A percentile compares a stretch with the other conserved stretches of the same genome.
phyloP scores from a whole-genome alignment of 257 asterid species.

The Solanum pinnatisectum region DNA sequence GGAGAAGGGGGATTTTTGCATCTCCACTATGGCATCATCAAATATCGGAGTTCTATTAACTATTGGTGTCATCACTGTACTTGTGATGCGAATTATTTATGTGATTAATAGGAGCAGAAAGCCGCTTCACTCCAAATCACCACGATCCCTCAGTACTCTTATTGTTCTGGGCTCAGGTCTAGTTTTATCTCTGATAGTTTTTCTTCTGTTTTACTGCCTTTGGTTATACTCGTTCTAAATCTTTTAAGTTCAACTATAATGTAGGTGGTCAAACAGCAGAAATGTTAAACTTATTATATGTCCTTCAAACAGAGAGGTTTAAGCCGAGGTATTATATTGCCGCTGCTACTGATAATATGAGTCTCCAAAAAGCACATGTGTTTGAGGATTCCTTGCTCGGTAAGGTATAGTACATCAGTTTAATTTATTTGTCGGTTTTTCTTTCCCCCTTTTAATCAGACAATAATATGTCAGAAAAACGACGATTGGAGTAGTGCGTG shows the following conservation, averaged over 20 bases:
- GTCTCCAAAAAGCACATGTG: conserved; percentile 75
- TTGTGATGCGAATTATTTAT: conserved; percentile 37
- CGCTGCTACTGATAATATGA: conserved; percentile 96
- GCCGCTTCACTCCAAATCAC: conserved; percentile 14
- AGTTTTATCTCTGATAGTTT: neutral
- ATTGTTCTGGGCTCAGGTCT: conserved; percentile 80
- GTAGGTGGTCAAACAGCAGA: conserved; percentile 97
- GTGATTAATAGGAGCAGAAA: conserved; percentile 36
- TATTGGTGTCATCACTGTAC: conserved; percentile 29
- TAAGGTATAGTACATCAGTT: conserved; percentile 26
- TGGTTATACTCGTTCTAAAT: neutral
- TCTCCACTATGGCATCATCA: conserved; percentile 10
- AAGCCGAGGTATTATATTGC: conserved; percentile 71
- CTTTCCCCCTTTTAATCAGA: neutral
- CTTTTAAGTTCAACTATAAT: neutral
- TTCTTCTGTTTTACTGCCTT: neutral
- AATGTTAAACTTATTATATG: conserved; percentile 68
- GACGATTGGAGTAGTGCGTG: neutral
- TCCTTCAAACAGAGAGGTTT: conserved; percentile 57
- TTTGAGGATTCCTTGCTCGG: conserved; percentile 55
- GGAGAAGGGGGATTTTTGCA: conserved; percentile 17
- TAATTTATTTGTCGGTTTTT: neutral
- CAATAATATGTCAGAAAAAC: neutral
- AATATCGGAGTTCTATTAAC: conserved; percentile 6
- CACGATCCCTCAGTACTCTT: conserved; percentile 43